Evolutionary conservation across 2,329 filamentous ascomycete genomes (phyloP).

Genomic region (Epichloe baconii): DNA sequence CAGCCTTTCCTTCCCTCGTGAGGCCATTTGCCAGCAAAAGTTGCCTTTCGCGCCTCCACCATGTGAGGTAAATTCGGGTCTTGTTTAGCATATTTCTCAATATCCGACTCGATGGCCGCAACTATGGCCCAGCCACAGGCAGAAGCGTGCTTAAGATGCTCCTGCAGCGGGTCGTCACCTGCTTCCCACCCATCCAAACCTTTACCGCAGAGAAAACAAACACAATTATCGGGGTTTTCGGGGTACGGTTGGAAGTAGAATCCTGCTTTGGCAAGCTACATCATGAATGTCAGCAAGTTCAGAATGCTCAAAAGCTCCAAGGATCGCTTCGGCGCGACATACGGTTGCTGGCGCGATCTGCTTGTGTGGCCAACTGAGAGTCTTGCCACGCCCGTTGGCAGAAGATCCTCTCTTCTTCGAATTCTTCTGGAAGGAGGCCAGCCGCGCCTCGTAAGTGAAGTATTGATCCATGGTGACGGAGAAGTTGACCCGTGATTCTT

Average conservation of each 20-base stretch:
- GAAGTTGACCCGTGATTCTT: background rate
- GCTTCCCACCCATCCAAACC: conserved; percentile 86
- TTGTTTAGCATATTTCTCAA: conserved; percentile 50
- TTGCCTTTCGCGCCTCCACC: conserved; percentile 64
- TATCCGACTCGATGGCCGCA: conserved; percentile 45
- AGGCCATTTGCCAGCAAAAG: conserved; percentile 77
- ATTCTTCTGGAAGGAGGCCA: conserved; percentile 63
- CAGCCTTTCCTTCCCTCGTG: conserved; percentile 80
- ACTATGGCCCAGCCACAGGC: conserved; percentile 81
- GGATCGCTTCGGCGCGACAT: conserved; percentile 4
- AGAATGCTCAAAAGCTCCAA: background rate
- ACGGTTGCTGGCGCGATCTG: conserved; percentile 20
- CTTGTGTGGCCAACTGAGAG: conserved; percentile 63
- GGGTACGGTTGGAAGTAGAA: conserved; percentile 76
- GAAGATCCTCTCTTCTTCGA: conserved; percentile 59
- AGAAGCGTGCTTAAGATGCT: conserved; percentile 74
- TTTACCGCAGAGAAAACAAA: conserved; percentile 77
- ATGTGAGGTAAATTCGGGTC: conserved; percentile 64
- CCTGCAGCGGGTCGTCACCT: conserved; percentile 67
- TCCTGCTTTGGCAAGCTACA: conserved; percentile 74
- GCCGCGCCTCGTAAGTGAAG: conserved; percentile 58
- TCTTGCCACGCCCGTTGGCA: conserved; percentile 39
- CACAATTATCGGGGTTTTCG: conserved; percentile 71
- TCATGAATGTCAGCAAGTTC: conserved; percentile 11
- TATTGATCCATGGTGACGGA: conserved; percentile 23